Conservation (phyloP, 352 stramenopile species). For the Phytopythium chamaehyphon region DNA sequence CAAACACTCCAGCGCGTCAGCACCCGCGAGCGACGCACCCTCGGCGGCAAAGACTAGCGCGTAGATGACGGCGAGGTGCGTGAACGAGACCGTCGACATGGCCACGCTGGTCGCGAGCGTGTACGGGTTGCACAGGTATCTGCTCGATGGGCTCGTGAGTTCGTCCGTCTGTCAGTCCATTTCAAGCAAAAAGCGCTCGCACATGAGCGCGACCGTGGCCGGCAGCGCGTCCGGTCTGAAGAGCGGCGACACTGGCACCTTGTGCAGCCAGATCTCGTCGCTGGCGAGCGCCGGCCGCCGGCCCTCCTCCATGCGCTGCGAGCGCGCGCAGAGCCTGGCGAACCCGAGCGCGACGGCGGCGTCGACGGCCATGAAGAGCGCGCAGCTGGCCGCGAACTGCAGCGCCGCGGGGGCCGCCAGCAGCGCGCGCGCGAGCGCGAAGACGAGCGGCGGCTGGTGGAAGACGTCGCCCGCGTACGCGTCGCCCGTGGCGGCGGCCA, state of each 20-base stretch:
- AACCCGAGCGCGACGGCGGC: conserved; percentile 54
- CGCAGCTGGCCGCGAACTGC: conserved; percentile 26
- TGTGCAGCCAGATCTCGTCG: conserved; percentile 67
- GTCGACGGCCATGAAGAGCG: conserved; percentile 51
- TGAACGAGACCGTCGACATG: conserved; percentile 70
- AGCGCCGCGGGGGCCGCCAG: conserved; percentile 19
- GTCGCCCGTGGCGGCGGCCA: conserved; percentile 38
- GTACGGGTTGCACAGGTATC: conserved; percentile 78
- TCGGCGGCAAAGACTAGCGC: conserved; percentile 67
- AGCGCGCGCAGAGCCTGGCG: conserved; percentile 41
- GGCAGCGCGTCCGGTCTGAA: conserved; percentile 44
- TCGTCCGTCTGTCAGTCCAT: no score
- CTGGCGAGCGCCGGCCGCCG: conserved; percentile 24
- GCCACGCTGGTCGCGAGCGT: conserved; percentile 60
- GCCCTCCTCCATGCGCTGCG: conserved; percentile 47
- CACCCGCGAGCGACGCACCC: no score
- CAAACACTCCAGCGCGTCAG: no score
- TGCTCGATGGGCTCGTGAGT: no score
- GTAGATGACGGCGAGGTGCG: conserved; percentile 58
- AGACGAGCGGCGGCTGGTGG: conserved; percentile 78
- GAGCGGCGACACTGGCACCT: conserved; percentile 67
- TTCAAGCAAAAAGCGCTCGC: no score
- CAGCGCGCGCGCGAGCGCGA: conserved; percentile 60
- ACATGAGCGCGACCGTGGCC: conserved; percentile 48
- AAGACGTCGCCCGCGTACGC: conserved; percentile 79